Evolutionary conservation across 1,284 basidiomycete genomes (phyloP).

Genomic region (Ceratobasidium sp.): DNA sequence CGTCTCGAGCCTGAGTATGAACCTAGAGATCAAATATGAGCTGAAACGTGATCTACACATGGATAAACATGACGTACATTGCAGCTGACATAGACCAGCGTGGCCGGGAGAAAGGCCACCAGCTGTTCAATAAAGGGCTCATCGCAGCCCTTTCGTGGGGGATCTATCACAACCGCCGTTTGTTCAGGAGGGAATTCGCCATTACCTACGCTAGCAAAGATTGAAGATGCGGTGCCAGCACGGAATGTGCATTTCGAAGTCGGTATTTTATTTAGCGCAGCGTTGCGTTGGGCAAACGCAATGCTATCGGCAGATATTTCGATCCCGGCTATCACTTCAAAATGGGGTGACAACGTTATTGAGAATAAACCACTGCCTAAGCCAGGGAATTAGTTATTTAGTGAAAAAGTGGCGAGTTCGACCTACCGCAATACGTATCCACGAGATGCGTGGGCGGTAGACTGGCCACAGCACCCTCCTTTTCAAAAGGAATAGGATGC

Average conservation of each 20-base stretch:
- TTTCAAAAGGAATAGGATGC: constrained; percentile 48
- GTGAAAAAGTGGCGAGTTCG: constrained; percentile 48
- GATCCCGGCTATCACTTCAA: constrained; percentile 83
- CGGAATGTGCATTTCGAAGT: constrained; percentile 59
- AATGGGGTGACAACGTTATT: constrained; percentile 81
- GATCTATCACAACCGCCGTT: constrained; percentile 82
- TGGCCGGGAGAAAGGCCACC: constrained; percentile 68
- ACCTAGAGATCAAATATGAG: constrained; percentile 48
- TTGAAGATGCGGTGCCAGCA: constrained; percentile 71
- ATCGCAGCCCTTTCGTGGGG: constrained; percentile 90
- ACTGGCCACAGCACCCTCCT: constrained; percentile 32
- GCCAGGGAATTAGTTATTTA: constrained; percentile 19
- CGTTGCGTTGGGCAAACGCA: constrained; percentile 78
- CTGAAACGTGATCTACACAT: constrained; percentile 41
- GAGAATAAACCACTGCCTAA: constrained; percentile 83
- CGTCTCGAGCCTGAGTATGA: constrained; percentile 81
- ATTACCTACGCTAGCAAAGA: constrained; percentile 66
- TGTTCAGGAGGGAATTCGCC: constrained; percentile 63
- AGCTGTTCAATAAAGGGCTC: constrained; percentile 80
- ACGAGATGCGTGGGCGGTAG: constrained; percentile 81
- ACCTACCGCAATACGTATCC: constrained; percentile 80
- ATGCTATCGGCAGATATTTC: constrained; percentile 83
- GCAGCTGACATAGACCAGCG: constrained; percentile 90
- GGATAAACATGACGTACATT: constrained; percentile 62
- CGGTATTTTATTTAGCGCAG: constrained; percentile 70